Conservation (phyloP, 2,329 filamentous ascomycete genomes). For the Talaromyces sp. region DNA sequence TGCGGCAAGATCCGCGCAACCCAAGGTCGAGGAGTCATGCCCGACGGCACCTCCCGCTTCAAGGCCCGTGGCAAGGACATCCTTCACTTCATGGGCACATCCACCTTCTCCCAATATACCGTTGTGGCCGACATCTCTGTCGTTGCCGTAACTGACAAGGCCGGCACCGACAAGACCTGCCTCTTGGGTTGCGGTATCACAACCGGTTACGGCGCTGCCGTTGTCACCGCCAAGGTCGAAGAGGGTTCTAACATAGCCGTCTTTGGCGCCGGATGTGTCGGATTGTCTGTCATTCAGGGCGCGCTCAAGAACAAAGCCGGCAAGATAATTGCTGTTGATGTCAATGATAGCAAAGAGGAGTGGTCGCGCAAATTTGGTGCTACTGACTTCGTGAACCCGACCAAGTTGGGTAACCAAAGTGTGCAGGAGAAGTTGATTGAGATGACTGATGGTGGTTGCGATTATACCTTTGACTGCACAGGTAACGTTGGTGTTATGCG, state of each 20-base stretch:
- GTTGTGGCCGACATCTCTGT: conserved; percentile 98
- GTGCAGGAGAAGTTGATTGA: conserved; percentile 92
- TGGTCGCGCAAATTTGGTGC: conserved; percentile 95
- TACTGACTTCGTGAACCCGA: conserved; percentile 94
- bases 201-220: conserved; percentile 92
- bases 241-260: conserved; percentile 84
- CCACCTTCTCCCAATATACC: conserved; percentile 98
- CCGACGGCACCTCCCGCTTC: conserved; percentile 93
- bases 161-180: conserved; percentile 93
- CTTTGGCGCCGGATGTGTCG: conserved; percentile 94
- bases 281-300: conserved; percentile 91
- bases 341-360: conserved; percentile 86
- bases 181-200: conserved; percentile 97
- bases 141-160: conserved; percentile 83
- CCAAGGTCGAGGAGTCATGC: conserved; percentile 94
- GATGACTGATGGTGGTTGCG: conserved; percentile 96
- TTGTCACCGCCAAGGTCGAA: conserved; percentile 89
- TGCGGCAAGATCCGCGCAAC: conserved; percentile 98
- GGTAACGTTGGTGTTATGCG: conserved; percentile 96
- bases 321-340: conserved; percentile 62
- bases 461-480: conserved; percentile 99
- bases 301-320: conserved; percentile 76
- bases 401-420: conserved; percentile 67
- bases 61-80: conserved; percentile 91
- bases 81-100: conserved; percentile 98